phyloP scores from a whole-genome alignment of 768 basidiomycete genomes.

The Lactarius hatsudake region DNA sequence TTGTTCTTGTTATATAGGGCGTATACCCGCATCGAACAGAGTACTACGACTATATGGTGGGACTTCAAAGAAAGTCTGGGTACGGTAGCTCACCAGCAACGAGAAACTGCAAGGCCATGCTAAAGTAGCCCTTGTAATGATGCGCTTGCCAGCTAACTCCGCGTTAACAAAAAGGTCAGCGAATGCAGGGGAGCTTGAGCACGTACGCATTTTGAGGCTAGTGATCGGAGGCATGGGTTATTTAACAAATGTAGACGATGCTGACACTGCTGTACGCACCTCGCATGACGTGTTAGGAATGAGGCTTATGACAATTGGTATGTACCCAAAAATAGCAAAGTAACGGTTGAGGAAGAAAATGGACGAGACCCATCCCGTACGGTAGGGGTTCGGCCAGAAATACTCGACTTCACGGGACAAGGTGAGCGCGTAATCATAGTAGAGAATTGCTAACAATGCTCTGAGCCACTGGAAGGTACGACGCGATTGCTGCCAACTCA shows the following conservation, averaged over 20 bases:
- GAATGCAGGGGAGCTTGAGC: not conserved
- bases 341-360: constrained; percentile 30
- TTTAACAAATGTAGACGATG: not conserved
- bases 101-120: not conserved
- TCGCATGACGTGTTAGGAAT: not conserved
- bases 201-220: not conserved
- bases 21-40: constrained; percentile 5
- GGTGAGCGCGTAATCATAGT: constrained; percentile 29
- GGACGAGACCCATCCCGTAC: constrained; percentile 4
- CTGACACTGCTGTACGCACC: not conserved
- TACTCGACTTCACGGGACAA: constrained; percentile 25
- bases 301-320: constrained; percentile 16
- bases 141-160: not conserved
- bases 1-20: constrained; percentile 8
- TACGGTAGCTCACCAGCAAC: constrained; percentile 1
- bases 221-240: not conserved
- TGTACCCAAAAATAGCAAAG: constrained; percentile 21
- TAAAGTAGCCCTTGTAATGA: not conserved
- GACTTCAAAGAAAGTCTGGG: not conserved
- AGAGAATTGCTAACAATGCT: constrained; percentile 22
- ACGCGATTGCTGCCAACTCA: not conserved
- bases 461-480: not conserved
- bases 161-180: not conserved
- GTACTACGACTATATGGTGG: not conserved
- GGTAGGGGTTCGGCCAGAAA: constrained; percentile 21